phyloP scores from a whole-genome alignment of 2,329 filamentous ascomycete genomes.

The Alternaria hordeiaustralica region DNA sequence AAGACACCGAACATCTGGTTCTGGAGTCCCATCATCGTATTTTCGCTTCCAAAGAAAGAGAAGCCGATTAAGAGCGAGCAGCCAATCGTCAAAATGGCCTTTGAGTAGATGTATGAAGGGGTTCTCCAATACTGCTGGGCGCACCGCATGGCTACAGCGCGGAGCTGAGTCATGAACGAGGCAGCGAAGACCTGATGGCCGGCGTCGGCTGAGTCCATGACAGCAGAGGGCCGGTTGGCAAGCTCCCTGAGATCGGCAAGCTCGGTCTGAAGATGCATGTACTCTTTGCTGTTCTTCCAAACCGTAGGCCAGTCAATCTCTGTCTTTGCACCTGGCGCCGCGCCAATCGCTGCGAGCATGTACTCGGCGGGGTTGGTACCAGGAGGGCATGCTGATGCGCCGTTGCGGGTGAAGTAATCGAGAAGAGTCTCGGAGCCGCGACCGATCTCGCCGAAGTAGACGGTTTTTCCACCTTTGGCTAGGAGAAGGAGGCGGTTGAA shows the following conservation, averaged over 20 bases:
- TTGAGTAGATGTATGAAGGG: conserved; percentile 53
- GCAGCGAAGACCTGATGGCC: conserved; percentile 53
- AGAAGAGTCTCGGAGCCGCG: conserved; percentile 68
- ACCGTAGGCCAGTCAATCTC: conserved; percentile 51
- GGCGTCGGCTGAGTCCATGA: conserved; percentile 53
- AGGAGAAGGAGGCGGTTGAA: conserved; percentile 82
- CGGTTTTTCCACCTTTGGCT: conserved; percentile 72
- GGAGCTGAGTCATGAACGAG: conserved; percentile 45
- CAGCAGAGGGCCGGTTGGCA: conserved; percentile 33
- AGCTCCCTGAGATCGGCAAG: conserved; percentile 50
- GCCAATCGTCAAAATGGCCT: conserved; percentile 35
- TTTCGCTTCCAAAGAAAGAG: conserved; percentile 50
- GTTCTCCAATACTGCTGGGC: conserved; percentile 57
- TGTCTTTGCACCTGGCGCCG: conserved; percentile 34
- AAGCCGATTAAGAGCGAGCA: conserved; percentile 48
- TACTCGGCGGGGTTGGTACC: conserved; percentile 79
- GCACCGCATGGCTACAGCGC: conserved; percentile 49
- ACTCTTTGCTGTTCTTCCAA: conserved; percentile 44
- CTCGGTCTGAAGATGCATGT: conserved; percentile 41
- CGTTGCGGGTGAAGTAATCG: conserved; percentile 75
- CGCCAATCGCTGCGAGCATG: conserved; percentile 64
- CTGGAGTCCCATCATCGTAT: conserved; percentile 52
- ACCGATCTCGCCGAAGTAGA: conserved; percentile 81
- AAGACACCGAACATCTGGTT: conserved; percentile 60
- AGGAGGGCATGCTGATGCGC: conserved; percentile 66